These are phyloP conservation scores for Clohesyomyces aquaticus DNA, from an alignment of 495 filamentous ascomycete genomes.

Conservation along the genomic window DNA sequence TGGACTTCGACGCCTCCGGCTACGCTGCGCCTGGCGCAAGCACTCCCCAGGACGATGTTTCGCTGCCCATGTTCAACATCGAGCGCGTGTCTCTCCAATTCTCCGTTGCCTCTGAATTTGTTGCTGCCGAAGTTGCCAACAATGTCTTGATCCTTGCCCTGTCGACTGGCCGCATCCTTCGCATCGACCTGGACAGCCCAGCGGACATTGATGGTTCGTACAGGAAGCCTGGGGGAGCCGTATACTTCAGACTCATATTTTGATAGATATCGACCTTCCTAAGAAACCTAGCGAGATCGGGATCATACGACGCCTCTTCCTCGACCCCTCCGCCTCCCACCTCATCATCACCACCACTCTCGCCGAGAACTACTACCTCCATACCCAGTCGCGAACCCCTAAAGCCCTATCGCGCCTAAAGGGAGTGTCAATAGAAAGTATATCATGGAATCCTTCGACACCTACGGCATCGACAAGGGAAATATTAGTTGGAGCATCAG, in stretches of 20 bases:
- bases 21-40: constrained; percentile 53
- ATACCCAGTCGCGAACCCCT: constrained; percentile 88
- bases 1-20: constrained; percentile 60
- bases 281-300: constrained; percentile 90
- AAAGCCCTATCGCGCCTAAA: constrained; percentile 81
- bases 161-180: constrained; percentile 82
- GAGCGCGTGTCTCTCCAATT: constrained; percentile 90
- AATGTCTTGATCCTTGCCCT: constrained; percentile 92
- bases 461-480: constrained; percentile 93
- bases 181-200: constrained; percentile 91
- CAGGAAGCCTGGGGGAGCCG: background rate
- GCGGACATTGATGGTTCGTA: constrained; percentile 88
- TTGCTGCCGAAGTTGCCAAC: constrained; percentile 94
- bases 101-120: constrained; percentile 87
- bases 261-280: constrained; percentile 89
- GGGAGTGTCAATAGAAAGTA: constrained; percentile 80
- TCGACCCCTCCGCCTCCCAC: constrained; percentile 95
- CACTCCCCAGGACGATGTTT: constrained; percentile 62
- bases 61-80: constrained; percentile 89
- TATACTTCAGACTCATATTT: constrained; percentile 5
- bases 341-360: constrained; percentile 87
- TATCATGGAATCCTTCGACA: constrained; percentile 97
- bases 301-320: constrained; percentile 90
- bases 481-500: constrained; percentile 88
- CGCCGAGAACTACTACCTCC: constrained; percentile 96